Evolutionary conservation across 768 basidiomycete genomes (phyloP).

Genomic region (Kwoniella dendrophila): DNA sequence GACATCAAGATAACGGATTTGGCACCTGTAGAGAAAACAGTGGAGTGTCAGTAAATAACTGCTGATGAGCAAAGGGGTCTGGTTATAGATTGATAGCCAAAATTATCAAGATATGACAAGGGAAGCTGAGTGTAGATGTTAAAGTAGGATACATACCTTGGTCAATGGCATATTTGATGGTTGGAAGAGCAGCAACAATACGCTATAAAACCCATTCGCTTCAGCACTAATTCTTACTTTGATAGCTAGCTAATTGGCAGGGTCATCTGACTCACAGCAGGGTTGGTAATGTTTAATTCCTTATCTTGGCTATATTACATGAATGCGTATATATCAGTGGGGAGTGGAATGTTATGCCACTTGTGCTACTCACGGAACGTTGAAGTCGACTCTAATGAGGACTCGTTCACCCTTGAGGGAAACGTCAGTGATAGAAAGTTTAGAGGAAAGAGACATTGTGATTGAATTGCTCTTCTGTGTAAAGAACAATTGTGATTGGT

Average conservation of each 20-base stretch:
- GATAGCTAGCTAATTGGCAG: too few relatives aligned
- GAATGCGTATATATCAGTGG: too few relatives aligned
- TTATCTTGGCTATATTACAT: conserved; percentile 65
- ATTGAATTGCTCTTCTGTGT: conserved; percentile 5
- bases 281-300: conserved; percentile 91
- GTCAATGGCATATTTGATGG: conserved; percentile 88
- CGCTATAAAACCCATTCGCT: conserved; percentile 63
- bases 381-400: conserved; percentile 56
- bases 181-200: conserved; percentile 94
- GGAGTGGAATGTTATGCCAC: too few relatives aligned
- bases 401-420: conserved; percentile 68
- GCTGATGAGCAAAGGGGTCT: too few relatives aligned
- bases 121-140: conserved; percentile 7
- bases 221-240: too few relatives aligned
- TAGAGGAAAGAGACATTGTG: conserved; percentile 90
- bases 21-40: conserved; percentile 62
- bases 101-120: conserved; percentile 11
- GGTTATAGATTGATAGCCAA: too few relatives aligned
- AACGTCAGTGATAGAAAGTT: conserved; percentile 88
- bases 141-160: conserved; percentile 62
- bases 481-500: not conserved
- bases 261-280: conserved; percentile 68
- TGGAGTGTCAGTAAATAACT: too few relatives aligned
- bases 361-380: conserved; percentile 41
- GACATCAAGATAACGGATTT: conserved; percentile 90